Evolutionary conservation across 306 rosid genomes (phyloP).

Genomic region (Rosa rugosa): DNA sequence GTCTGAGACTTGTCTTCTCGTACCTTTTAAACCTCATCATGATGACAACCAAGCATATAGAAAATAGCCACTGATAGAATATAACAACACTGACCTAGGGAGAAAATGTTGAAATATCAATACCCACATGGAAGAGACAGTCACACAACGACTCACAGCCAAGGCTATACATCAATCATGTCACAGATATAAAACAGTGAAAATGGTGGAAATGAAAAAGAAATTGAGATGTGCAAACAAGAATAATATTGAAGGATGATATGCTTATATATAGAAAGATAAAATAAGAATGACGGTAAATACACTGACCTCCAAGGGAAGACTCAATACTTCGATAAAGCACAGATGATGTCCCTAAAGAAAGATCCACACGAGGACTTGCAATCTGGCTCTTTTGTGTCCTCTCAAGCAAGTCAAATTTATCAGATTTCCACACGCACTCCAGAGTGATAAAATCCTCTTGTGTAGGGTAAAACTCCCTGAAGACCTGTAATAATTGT

Average conservation of each 20-base stretch:
- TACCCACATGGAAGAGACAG: not conserved
- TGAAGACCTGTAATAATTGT: slow-evolving; percentile 50
- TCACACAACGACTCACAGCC: not conserved
- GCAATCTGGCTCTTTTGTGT: slow-evolving; percentile 35
- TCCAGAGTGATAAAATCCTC: slow-evolving; percentile 57
- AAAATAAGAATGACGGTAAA: slow-evolving; percentile 2
- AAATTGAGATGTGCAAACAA: not conserved
- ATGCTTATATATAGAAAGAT: not conserved
- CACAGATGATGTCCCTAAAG: slow-evolving; percentile 41
- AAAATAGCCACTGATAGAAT: too few species aligned
- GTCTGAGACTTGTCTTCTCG: not conserved
- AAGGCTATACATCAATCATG: not conserved
- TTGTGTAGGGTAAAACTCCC: slow-evolving; percentile 70
- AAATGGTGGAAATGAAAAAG: not conserved
- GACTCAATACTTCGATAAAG: slow-evolving; percentile 49
- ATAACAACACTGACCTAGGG: too few species aligned
- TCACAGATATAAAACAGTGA: not conserved
- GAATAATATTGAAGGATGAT: not conserved
- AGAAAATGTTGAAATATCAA: too few species aligned
- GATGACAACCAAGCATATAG: too few species aligned
- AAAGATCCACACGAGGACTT: slow-evolving; percentile 38
- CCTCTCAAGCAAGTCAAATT: slow-evolving; percentile 61
- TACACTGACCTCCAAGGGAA: slow-evolving; percentile 61
- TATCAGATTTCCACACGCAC: slow-evolving; percentile 69
- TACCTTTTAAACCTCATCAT: not conserved